Base-by-base conservation (phyloP, 768 basidiomycete species). In the Mycena floridula region DNA sequence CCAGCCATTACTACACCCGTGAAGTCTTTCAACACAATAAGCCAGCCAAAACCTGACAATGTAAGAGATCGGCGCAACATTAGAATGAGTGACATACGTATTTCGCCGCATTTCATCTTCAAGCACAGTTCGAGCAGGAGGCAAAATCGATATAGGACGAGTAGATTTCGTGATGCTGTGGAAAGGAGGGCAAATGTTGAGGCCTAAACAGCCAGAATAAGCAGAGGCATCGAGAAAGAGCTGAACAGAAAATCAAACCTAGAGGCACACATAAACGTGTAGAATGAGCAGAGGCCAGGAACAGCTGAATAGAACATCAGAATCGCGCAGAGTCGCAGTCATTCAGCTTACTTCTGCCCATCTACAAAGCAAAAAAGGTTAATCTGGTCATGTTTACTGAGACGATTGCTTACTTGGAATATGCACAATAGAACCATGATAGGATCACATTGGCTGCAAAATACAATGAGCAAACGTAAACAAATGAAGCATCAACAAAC, bases 91-190 rank as follows among this genome's bases (percentile, higher is more conserved):
- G n/a, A 84, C 54, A 54, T 87, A 86, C 1, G 77, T 69, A 52
- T 88, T 88, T 44, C 85, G 69, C 40, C 87, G 71, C 30, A 67
- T 77, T 59, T 88, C 87, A 25, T 83, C 82, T 58, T 88, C 86
- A 6, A 81, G 64, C 2, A 77, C 72, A 25, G 73, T 80, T 36
- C 69, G 67, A n/a, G 84, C 77, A 3, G 77, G 68, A 0, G 72
- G 67, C 13, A 87, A 56, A 42, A 87, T 73, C 6, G 82, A 77
- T n/a, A 76, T 63, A 0, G 79, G 70, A 27, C 78, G 66, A 24
- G 72, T 66, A 2, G 72, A 68, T 39, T 78, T 76, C n/a, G 79
- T 69, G 42, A 86, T 79, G 0, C 79, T 74, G 54, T 79, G 74
- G 57, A 85, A 83, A 12, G 81, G 77, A 21, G 81, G 72, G 50